A percentile compares a stretch with the other conserved stretches of the same genome.
These are phyloP conservation scores for Metahyphopichia silvanorum DNA, from an alignment of 805 yeast genomes.

Conservation along the genomic window DNA sequence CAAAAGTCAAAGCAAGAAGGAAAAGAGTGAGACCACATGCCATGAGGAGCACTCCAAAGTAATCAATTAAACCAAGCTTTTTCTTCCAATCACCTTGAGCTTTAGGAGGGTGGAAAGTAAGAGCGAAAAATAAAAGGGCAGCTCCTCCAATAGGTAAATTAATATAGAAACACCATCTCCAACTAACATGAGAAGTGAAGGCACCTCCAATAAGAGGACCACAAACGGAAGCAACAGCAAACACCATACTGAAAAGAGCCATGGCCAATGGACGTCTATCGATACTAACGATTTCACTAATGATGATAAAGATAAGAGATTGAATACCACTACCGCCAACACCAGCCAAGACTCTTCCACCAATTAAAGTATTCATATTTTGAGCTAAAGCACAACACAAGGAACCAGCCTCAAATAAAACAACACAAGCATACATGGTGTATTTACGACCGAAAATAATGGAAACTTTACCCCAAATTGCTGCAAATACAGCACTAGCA, in stretches of 20 bases:
- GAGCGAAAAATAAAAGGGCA: conserved; percentile 33
- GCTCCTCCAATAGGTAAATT: conserved; percentile 64
- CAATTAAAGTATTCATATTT: conserved; percentile 36
- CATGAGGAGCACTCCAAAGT: conserved; percentile 40
- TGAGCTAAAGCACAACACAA: conserved; percentile 35
- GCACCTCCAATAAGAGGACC: conserved; percentile 71
- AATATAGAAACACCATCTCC: conserved; percentile 77
- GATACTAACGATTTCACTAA: conserved; percentile 30
- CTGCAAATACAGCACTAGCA: conserved; percentile 29
- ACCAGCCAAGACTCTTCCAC: conserved; percentile 38
- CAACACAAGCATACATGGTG: conserved; percentile 20
- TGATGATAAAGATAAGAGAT: conserved; percentile 22
- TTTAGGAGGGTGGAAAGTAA: conserved; percentile 45
- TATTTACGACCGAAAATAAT: conserved; percentile 35
- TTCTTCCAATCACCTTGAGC: conserved; percentile 33
- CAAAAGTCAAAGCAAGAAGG: conserved; percentile 49
- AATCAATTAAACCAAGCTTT: conserved; percentile 44
- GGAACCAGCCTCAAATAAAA: conserved; percentile 32
- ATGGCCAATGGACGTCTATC: conserved; percentile 32
- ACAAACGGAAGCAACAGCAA: conserved; percentile 46
- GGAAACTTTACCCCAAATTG: conserved; percentile 36
- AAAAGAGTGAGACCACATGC: conserved; percentile 41
- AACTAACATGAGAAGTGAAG: conserved; percentile 50
- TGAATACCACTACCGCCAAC: conserved; percentile 37
- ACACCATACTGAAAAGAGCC: conserved; percentile 36